Base-by-base conservation (phyloP, 352 stramenopile genomes). In the Globisporangium parvum region DNA sequence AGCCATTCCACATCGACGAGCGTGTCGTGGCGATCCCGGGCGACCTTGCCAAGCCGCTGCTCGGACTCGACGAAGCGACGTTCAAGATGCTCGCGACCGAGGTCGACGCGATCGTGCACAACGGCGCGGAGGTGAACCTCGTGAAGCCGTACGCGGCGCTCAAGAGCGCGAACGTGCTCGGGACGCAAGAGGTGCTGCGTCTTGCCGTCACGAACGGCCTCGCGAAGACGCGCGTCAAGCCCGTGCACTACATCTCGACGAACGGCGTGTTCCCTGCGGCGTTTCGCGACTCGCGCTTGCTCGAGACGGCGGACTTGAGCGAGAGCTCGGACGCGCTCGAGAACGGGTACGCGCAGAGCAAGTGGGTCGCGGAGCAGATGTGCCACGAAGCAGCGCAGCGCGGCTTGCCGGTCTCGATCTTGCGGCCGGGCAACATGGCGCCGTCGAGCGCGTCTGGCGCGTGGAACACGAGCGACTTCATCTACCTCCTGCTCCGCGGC, bases 51-150 rank as follows among this genome's bases (percentile, higher is more conserved):
- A 76, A 93, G 62, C 75, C 80, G 33, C 70, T 95, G 57, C 66
- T 97, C 31, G 91, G 88, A 14, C 64, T 97, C 44, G 66, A 80
- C 42, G 68, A 82, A n/a, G 59, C 81, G 42, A 82, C 73, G 51
- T 97, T 95, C 70, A 95, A 95, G 62, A 80, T 82, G 63, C 60
- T 97, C 18, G 80, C 84, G 20, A 85, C 73, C n/a, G 85, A 91
- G 40, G 75, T 96, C 33, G 89, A 97, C 50, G 85, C 85, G 18
- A 93, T 97, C 53, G 60, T 97, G 55, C 91, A 97, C 66, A 96
- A 95, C 64, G 91, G 84, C 21, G 91, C 91, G n/a, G 76, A 96
- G 42, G 91, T 97, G 18, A 96, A 95, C 59, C 65, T 97, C n/a
- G 89, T 95, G 20, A 93, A 96, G 57, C 83, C 88, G 12, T 97